phyloP scores from a whole-genome alignment of 2,329 filamentous ascomycete genomes.

The Verticillium longisporum region DNA sequence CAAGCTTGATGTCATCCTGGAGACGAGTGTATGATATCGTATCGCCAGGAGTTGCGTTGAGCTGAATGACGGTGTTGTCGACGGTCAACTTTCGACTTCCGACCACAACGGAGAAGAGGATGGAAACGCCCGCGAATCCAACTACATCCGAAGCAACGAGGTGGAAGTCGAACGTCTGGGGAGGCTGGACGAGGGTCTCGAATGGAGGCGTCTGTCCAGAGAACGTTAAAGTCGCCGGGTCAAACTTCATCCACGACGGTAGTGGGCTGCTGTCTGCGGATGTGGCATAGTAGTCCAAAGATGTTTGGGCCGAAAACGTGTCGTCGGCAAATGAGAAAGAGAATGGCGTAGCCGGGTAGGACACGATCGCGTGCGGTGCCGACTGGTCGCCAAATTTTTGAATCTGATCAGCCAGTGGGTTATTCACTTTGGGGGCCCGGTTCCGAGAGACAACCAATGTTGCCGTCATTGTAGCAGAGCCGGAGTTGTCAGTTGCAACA shows the following conservation, averaged over 20 bases:
- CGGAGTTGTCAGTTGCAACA: slow-evolving; percentile 61
- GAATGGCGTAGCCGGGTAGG: slow-evolving; percentile 47
- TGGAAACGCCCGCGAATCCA: slow-evolving; percentile 64
- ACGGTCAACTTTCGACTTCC: slow-evolving; percentile 64
- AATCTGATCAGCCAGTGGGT: slow-evolving; percentile 53
- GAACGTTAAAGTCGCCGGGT: slow-evolving; percentile 57
- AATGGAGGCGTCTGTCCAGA: slow-evolving; percentile 63
- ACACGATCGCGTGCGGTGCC: slow-evolving; percentile 51
- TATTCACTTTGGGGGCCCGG: slow-evolving; percentile 43
- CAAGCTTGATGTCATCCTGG: slow-evolving; percentile 44
- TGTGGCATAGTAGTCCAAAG: slow-evolving; percentile 68
- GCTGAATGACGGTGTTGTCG: slow-evolving; percentile 44
- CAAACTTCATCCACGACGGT: slow-evolving; percentile 79
- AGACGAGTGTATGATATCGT: slow-evolving; percentile 47
- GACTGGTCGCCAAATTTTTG: slow-evolving; percentile 51
- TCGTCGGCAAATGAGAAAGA: slow-evolving; percentile 44
- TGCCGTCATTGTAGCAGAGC: slow-evolving; percentile 56
- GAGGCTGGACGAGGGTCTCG: slow-evolving; percentile 55
- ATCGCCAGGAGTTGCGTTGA: slow-evolving; percentile 50
- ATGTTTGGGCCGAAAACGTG: slow-evolving; percentile 55
- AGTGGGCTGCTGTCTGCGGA: slow-evolving; percentile 71
- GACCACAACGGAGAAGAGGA: slow-evolving; percentile 66
- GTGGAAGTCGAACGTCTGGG: slow-evolving; percentile 65
- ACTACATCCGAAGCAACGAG: slow-evolving; percentile 72
- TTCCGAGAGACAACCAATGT: slow-evolving; percentile 64